A percentile compares a stretch with the other conserved stretches of the same genome.
phyloP scores from a whole-genome alignment of 2,329 filamentous ascomycete species.

The Hawksworthiomyces lignivorus region DNA sequence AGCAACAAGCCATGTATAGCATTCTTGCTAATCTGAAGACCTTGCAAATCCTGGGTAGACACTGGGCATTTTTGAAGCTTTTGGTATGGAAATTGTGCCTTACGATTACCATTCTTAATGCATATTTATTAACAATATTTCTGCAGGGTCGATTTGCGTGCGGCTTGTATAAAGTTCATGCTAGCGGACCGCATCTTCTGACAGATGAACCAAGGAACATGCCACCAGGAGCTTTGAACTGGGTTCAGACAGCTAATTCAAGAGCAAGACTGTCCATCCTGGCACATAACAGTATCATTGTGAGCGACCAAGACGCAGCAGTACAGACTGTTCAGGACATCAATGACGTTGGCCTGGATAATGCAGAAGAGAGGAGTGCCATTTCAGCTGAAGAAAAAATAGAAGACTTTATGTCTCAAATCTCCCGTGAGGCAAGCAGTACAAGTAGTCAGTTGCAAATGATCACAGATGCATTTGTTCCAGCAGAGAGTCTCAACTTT shows the following conservation, averaged over 20 bases:
- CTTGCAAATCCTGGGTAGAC: slow-evolving; percentile 9
- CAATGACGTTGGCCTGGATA: not conserved
- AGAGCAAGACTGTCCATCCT: not conserved
- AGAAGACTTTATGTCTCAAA: not conserved
- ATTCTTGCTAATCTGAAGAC: slow-evolving; percentile 15
- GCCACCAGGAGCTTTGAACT: not conserved
- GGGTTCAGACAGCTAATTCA: not conserved
- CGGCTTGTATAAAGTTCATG: not conserved
- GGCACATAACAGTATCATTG: not conserved
- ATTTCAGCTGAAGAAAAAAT: not conserved
- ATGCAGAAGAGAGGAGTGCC: not conserved
- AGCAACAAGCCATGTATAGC: slow-evolving; percentile 10
- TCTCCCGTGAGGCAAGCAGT: not conserved
- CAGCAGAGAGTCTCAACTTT: not conserved
- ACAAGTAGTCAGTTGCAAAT: not conserved
- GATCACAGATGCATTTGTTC: not conserved
- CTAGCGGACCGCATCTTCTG: not conserved
- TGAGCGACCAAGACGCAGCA: not conserved
- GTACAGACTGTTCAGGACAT: not conserved
- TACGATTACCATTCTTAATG: too few relatives aligned
- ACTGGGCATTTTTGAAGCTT: slow-evolving; percentile 15
- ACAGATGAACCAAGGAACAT: not conserved
- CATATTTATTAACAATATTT: not conserved
- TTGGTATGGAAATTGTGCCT: too few relatives aligned
- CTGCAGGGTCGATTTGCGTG: not conserved